phyloP scores from a whole-genome alignment of 129 eudicot genomes.

The Tagetes erecta region DNA sequence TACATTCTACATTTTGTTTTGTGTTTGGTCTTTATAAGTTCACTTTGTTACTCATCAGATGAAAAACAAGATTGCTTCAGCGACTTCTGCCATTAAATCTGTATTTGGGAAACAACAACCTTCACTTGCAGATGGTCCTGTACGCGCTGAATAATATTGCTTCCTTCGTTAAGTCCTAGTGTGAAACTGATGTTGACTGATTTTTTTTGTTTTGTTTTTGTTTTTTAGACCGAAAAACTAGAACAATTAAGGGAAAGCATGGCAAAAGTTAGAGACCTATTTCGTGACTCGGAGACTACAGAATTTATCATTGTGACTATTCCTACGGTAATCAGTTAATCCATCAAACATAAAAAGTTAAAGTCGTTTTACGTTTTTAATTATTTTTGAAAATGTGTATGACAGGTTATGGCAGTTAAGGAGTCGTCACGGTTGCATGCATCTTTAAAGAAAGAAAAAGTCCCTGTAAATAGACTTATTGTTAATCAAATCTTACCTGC shows the following conservation, averaged over 20 bases:
- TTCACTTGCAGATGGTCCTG: constrained; percentile 36
- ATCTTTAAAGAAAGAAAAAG: constrained; percentile 63
- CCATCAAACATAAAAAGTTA: background rate
- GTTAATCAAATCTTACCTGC: constrained; percentile 65
- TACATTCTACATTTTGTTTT: background rate
- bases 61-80: constrained; percentile 49
- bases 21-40: constrained; percentile 10
- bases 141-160: constrained; percentile 31
- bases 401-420: constrained; percentile 64
- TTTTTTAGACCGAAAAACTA: constrained; percentile 46
- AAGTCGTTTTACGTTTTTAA: background rate
- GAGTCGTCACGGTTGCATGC: constrained; percentile 62
- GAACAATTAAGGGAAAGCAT: constrained; percentile 57
- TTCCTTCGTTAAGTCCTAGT: background rate
- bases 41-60: constrained; percentile 34
- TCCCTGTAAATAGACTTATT: constrained; percentile 58
- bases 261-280: constrained; percentile 63
- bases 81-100: constrained; percentile 62
- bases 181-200: background rate
- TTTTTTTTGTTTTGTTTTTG: constrained; percentile 19
- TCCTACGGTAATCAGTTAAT: constrained; percentile 48
- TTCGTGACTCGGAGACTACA: constrained; percentile 54
- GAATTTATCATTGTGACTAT: constrained; percentile 72
- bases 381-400: background rate
- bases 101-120: constrained; percentile 47